Evolutionary conservation across 768 basidiomycete species (phyloP), one percentile per base, ranked within the genome.

Genomic region (Lactarius indigo): DNA sequence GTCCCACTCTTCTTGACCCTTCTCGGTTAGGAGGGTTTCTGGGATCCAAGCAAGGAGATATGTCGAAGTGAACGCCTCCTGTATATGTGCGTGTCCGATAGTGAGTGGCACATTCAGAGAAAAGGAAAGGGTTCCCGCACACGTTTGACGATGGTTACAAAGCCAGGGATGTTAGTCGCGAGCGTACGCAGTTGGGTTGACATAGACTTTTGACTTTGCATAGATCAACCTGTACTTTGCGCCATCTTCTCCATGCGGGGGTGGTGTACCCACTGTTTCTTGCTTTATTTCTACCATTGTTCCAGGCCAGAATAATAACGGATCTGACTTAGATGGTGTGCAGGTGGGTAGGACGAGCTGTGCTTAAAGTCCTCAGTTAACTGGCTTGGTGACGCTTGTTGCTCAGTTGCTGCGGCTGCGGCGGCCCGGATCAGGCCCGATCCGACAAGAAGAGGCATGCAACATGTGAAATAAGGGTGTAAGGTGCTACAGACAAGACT

Each of bases 31-130:
- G 42, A 97, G 76, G 3, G 84, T 83, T 73, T 97, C 92, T 31
- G 96, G 96, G 50, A 98, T 91, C 96, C 96, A 98, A 2, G 92
- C 91, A 1, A 98, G 82, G 6, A 96, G 79, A 75, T 93, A 91
- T 4, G 82, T 85, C 13, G 92, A 88, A 74, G 88, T 90, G 9
- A 82, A 75, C 39, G 87, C 87, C 75, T 92, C 92, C 90, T 92
- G 75, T 10, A 52, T 33, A 33, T 9, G 23, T 6, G 20, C 42
- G 42, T 20, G 41, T 55, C 66, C 23, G 44, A 41, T 33, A 44
- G 64, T 57, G 58, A 72, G 47, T 67, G 42, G 57, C 67, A 63
- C 35, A 66, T 61, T 56, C 52, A 69, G 61, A 67, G 57, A 69
- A 63, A 41, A 41, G 64, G 47, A 66, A 58, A 58, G 44, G 52